These are phyloP conservation scores for Calycina marina DNA, from an alignment of 2,329 filamentous ascomycete genomes.

Conservation along the genomic window DNA sequence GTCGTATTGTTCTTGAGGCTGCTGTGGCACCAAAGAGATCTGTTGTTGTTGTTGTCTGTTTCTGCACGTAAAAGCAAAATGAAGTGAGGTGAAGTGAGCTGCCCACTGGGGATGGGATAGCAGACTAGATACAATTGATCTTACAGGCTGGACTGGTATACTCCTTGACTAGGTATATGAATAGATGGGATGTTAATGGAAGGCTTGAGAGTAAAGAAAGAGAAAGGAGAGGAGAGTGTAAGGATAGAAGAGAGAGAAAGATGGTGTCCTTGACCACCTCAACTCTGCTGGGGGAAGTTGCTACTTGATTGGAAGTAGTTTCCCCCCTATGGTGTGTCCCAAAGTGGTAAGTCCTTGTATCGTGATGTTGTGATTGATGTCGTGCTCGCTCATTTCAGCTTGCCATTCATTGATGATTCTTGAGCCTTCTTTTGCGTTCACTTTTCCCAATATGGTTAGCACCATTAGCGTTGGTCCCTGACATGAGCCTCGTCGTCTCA, in stretches of 20 bases:
- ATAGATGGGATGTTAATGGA: background rate
- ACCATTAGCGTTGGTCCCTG: no score
- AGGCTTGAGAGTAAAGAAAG: background rate
- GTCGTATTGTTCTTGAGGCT: no score
- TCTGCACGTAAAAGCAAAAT: background rate
- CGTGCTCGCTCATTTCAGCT: no score
- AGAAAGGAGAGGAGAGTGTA: background rate
- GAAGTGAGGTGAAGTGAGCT: background rate
- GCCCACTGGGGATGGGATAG: slow-evolving; percentile 34
- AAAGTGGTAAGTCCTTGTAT: background rate
- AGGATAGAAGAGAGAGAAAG: background rate
- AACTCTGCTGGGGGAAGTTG: background rate
- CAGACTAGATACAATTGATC: no score
- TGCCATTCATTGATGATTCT: no score
- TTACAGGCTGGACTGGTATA: no score
- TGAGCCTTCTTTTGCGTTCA: no score
- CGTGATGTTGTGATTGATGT: background rate
- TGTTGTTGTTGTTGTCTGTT: background rate
- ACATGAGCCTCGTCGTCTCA: no score
- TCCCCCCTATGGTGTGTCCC: no score
- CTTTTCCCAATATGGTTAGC: no score
- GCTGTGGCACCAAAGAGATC: background rate
- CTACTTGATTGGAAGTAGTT: background rate
- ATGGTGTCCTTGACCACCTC: background rate
- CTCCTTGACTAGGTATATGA: slow-evolving; percentile 1